A percentile compares a stretch with the other conserved stretches of the same genome.
Conservation (phyloP, 1,139 yeast genomes). For the Blastobotrys elegans region DNA sequence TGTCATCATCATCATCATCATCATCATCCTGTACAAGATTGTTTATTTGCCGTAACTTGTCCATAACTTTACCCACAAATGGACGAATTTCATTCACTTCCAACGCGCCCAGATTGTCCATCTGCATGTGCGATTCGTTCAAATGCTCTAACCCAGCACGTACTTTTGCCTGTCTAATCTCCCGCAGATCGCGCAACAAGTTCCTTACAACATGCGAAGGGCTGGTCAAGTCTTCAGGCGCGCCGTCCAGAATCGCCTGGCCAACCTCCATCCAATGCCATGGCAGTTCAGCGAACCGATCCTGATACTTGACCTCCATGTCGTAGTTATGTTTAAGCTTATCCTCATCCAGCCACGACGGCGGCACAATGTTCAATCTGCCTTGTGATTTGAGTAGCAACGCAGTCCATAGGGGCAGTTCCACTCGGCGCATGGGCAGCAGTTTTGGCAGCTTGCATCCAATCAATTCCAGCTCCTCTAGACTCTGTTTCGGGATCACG, state of each 20-base stretch:
- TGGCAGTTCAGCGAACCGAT: conserved; percentile 62
- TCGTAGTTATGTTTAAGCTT: conserved; percentile 57
- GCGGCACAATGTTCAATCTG: conserved; percentile 81
- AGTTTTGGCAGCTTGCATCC: conserved; percentile 50
- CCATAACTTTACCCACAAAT: conserved; percentile 74
- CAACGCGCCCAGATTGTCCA: conserved; percentile 75
- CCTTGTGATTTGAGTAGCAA: conserved; percentile 75
- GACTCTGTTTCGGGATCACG: conserved; percentile 69
- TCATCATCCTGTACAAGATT: conserved; percentile 35
- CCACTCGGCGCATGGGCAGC: conserved; percentile 63
- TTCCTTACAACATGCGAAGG: conserved; percentile 62
- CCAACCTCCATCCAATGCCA: conserved; percentile 85
- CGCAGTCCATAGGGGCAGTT: conserved; percentile 87
- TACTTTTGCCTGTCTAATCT: conserved; percentile 74
- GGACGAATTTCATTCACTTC: conserved; percentile 90
- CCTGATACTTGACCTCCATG: conserved; percentile 52
- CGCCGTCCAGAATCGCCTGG: conserved; percentile 58
- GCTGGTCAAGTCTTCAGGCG: conserved; percentile 70
- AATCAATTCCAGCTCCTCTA: conserved; percentile 58
- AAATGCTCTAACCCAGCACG: conserved; percentile 71
- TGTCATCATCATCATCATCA: conserved; percentile 17
- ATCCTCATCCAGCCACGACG: conserved; percentile 73
- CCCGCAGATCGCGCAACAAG: conserved; percentile 75
- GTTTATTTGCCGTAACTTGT: conserved; percentile 55
- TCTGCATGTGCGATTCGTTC: conserved; percentile 76